Conservation (phyloP, 202 grass and related monocot species). For the Alloteropsis angusta region DNA sequence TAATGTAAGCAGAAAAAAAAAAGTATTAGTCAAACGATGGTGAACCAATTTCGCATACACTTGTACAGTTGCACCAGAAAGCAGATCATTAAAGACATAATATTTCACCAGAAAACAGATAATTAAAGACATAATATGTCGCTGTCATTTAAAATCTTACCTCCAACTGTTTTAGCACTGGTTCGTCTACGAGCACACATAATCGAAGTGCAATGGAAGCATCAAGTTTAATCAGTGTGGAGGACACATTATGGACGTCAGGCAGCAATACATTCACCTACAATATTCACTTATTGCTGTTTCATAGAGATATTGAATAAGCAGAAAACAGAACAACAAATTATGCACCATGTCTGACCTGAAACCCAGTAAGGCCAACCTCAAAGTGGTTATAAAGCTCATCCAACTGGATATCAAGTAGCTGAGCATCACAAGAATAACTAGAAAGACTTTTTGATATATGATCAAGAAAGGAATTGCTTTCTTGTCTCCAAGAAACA, state of each 20-base stretch:
- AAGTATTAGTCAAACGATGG: background rate
- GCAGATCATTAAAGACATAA: constrained; percentile 19
- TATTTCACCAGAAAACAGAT: background rate
- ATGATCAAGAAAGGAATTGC: constrained; percentile 14
- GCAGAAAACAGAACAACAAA: constrained; percentile 19
- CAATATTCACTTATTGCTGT: constrained; percentile 23
- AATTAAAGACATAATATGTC: constrained; percentile 10
- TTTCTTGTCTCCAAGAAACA: constrained; percentile 36
- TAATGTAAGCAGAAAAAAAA: constrained; percentile 8
- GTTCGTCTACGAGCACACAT: constrained; percentile 75
- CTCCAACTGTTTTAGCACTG: constrained; percentile 73
- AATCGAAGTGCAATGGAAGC: constrained; percentile 42
- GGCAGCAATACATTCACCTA: constrained; percentile 58
- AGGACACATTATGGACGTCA: constrained; percentile 29
- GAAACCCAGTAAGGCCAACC: constrained; percentile 50
- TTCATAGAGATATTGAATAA: constrained; percentile 30
- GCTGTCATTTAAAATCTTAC: constrained; percentile 28
- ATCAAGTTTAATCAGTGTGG: constrained; percentile 55
- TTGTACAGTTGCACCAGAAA: constrained; percentile 11
- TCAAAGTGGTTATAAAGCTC: constrained; percentile 84
- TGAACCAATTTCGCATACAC: constrained; percentile 9
- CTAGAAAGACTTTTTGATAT: constrained; percentile 14
- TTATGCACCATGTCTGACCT: constrained; percentile 45
- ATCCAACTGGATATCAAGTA: constrained; percentile 40
- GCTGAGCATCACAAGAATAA: constrained; percentile 21